Base-by-base conservation (phyloP, 352 stramenopile genomes). In the Globisporangium cederbergense region DNA sequence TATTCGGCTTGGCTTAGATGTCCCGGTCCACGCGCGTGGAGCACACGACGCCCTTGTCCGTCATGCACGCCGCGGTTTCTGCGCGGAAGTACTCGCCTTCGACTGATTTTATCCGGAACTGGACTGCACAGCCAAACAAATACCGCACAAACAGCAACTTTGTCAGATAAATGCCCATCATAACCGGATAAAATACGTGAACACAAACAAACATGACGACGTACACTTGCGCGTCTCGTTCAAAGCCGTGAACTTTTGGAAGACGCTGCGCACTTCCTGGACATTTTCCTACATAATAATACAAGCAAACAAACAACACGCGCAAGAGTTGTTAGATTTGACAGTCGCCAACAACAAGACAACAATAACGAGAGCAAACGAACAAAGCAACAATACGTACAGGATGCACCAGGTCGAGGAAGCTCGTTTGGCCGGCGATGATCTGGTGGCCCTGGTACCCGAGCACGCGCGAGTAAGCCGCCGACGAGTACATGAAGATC, bases 361-460 rank as follows among this genome's bases (percentile, higher is more conserved):
- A 70, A 40, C 25, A 50, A 45, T 16, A 70, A 40, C 25, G 46
- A 45, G 40, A 40, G 22, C 22, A 49, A 60, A 20, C 34, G 36
- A 42, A 42, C 36, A 64, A 42, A 64, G 7, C 45, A 51, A 54
- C 3, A 53, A 80, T 36, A 36, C 78, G 59, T 78, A 92, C 86
- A 34, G 82, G 84, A 61, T 95, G 86, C 64, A 93, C 82, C 56
- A 91, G 85, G 62, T 95, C 86, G 47, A 93, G 78, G 65, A 95
- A 93, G 68, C 80, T 93, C 36, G 81, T 89, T 52, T 90, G 81
- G 14, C 81, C 81, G 0, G 82, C 73, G 30, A 95, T 67, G 49
- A 93, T 78, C 64, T 93, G 81, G 68, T 93, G 79, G 55, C 79
- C 76, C 63, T 91, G 79, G 70, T 90, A 92, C 7, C 86, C 86